Percentiles rank a stretch among this genome's conserved stretches.
Conservation (phyloP, 163 green algal genomes). For the Volvox carteri region DNA sequence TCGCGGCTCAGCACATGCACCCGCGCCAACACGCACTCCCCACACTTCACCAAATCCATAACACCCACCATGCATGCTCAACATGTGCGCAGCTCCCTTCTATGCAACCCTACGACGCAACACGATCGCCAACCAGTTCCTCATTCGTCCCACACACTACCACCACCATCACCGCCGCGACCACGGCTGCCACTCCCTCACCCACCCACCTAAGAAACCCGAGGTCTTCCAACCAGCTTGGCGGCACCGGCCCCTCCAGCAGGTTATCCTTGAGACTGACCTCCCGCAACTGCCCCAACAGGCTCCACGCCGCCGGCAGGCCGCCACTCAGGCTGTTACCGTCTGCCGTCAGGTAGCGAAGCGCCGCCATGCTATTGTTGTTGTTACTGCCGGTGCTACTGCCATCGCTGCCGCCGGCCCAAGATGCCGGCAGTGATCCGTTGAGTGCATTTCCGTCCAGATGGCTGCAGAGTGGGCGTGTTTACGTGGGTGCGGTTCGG, state of each 20-base stretch:
- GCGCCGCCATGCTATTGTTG: constrained; percentile 21
- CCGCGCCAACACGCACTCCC: no score
- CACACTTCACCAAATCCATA: no score
- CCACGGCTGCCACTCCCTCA: no score
- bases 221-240: constrained; percentile 11
- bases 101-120: no score
- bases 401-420: neutral
- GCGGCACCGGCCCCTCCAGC: constrained; percentile 44
- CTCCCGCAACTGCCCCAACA: constrained; percentile 47
- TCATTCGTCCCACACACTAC: no score
- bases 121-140: no score
- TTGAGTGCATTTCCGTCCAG: constrained; percentile 31
- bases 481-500: no score
- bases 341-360: constrained; percentile 55
- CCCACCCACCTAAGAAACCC: no score
- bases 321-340: constrained; percentile 60
- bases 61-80: no score
- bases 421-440: constrained; percentile 7
- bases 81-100: no score
- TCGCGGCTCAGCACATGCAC: no score
- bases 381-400: neutral
- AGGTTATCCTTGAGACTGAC: constrained; percentile 51
- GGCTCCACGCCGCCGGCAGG: constrained; percentile 65
- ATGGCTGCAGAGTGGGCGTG: neutral
- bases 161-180: no score